Evolutionary conservation across 1,284 basidiomycete species (phyloP), one percentile per base, ranked within the genome.

Genomic region (Heliocybe sulcata): DNA sequence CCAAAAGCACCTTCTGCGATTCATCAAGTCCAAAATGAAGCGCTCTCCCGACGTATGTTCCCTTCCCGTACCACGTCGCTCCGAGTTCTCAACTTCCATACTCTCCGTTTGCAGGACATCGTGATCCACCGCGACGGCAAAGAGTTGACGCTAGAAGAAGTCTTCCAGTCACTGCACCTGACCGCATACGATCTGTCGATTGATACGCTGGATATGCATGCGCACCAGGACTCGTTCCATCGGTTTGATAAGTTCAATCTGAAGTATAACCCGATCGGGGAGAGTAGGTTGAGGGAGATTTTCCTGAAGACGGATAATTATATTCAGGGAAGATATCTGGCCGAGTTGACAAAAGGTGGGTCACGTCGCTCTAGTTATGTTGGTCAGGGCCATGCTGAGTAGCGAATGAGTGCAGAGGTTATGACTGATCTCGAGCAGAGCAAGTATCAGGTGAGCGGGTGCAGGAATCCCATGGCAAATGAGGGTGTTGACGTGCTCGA

Each of bases 181-280:
- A 96, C 92, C 0, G 96, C 97, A 1, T 99, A 99, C 70, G 97
- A 99, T 64, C 80, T 99, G 35, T 97, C 94, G 8, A 99, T 99
- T 66, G 97, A 99, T 67, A 99, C 97, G 3, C 82, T 99, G 50
- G 97, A 99, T 67, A 99, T 98, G 97, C 97, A 99, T 61, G 97
- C 97, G 0, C 96, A 99, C 70, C 90, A 93, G 61, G 94, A 96
- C 64, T 89, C 94, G 6, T 98, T 98, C 78, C 96, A 99, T 70
- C 86, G 97, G 19, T 99, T 98, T 66, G 97, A 98, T 75, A 92
- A 94, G 65, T 96, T 95, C 72, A 96, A 96, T 65, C 70, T 92
- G 45, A 92, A 94, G 72, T 95, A 95, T 67, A 95, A 95, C 64
- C 92, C 92, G 0, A 92, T 97, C 59, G 96, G 97, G 56, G 95